These are phyloP conservation scores for Starmera quercuum DNA, from an alignment of 805 yeast species.

Conservation along the genomic window DNA sequence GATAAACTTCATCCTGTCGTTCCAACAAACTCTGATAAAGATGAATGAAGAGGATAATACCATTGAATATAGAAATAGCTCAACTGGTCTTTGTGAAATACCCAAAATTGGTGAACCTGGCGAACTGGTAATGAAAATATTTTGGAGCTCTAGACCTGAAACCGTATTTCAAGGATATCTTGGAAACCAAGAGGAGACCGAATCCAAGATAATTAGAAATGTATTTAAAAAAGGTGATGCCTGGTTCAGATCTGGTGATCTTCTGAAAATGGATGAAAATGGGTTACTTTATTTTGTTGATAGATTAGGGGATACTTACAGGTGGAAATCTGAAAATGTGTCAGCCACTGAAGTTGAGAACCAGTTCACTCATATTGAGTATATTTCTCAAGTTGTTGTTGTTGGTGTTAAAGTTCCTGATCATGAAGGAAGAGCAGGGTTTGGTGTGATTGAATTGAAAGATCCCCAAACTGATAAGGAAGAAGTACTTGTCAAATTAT, in stretches of 20 bases:
- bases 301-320: constrained; percentile 88
- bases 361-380: constrained; percentile 35
- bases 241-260: constrained; percentile 84
- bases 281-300: constrained; percentile 80
- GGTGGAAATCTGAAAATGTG: constrained; percentile 96
- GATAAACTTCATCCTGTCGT: constrained; percentile 42
- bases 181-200: constrained; percentile 73
- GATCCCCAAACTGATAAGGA: constrained; percentile 21
- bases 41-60: constrained; percentile 79
- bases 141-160: constrained; percentile 55
- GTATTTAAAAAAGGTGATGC: constrained; percentile 86
- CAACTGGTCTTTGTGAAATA: constrained; percentile 49
- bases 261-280: constrained; percentile 59
- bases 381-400: constrained; percentile 64
- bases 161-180: constrained; percentile 84
- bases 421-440: constrained; percentile 94
- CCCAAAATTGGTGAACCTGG: constrained; percentile 68
- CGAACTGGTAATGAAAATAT: constrained; percentile 73
- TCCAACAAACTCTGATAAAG: constrained; percentile 53
- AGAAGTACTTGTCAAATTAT: constrained; percentile 31
- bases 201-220: constrained; percentile 62
- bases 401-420: constrained; percentile 81
- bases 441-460: constrained; percentile 61
- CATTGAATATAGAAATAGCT: constrained; percentile 60
- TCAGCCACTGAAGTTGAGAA: constrained; percentile 91